These are phyloP conservation scores for Pseudocercospora ulei DNA, from an alignment of 2,329 filamentous ascomycete genomes.

Conservation along the genomic window DNA sequence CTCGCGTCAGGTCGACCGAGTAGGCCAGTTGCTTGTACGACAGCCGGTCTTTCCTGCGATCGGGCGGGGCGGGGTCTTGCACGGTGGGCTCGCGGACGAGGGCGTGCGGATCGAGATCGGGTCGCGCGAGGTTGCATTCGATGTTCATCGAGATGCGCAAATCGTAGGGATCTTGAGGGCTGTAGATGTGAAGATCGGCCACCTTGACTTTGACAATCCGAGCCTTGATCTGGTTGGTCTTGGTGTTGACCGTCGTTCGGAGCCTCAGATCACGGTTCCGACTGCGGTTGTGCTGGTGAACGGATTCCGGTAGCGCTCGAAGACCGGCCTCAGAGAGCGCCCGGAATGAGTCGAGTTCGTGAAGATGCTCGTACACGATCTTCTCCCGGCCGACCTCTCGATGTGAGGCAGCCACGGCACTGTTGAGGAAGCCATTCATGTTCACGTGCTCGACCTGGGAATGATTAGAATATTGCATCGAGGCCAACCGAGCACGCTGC, in stretches of 20 bases:
- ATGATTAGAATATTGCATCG: conserved; percentile 19
- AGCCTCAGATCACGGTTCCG: conserved; percentile 54
- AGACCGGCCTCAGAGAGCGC: conserved; percentile 56
- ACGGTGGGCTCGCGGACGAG: conserved; percentile 45
- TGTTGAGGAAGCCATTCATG: conserved; percentile 79
- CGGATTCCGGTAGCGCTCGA: conserved; percentile 48
- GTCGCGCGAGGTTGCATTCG: conserved; percentile 59
- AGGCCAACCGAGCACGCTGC: neutral
- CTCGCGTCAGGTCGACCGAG: conserved; percentile 87
- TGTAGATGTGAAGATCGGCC: conserved; percentile 70
- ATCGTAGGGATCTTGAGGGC: conserved; percentile 68
- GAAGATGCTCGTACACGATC: conserved; percentile 71
- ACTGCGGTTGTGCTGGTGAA: conserved; percentile 34
- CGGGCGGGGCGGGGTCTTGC: conserved; percentile 36
- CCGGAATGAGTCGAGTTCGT: conserved; percentile 75
- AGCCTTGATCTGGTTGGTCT: conserved; percentile 55
- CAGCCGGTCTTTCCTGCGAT: conserved; percentile 66
- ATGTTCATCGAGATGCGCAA: conserved; percentile 91
- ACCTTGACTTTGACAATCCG: conserved; percentile 88
- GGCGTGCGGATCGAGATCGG: conserved; percentile 48
- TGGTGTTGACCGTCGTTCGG: conserved; percentile 53
- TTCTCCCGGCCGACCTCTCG: conserved; percentile 44
- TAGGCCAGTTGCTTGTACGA: conserved; percentile 83
- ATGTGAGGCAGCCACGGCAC: conserved; percentile 41
- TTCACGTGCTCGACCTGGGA: conserved; percentile 63